phyloP scores from a whole-genome alignment of 495 filamentous ascomycete genomes.

The Rhizodiscina lignyota region DNA sequence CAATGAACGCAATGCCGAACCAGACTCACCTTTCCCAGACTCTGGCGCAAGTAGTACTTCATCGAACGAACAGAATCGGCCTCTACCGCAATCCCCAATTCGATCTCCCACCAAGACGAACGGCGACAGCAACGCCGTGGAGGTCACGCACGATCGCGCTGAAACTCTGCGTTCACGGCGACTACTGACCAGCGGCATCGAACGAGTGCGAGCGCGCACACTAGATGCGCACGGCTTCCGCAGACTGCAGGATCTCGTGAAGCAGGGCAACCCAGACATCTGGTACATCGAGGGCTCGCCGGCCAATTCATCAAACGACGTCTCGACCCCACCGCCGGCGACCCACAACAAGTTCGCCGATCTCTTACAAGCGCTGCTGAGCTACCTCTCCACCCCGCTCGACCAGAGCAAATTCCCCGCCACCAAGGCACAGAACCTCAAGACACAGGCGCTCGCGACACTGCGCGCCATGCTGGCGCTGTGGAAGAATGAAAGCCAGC shows the following conservation, averaged over 20 bases:
- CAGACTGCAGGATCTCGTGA: slow-evolving; percentile 67
- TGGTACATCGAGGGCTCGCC: no score
- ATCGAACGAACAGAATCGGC: not conserved
- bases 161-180: slow-evolving; percentile 27
- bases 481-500: slow-evolving; percentile 43
- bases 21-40: not conserved
- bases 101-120: slow-evolving; percentile 2
- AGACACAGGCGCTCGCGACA: slow-evolving; percentile 68
- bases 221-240: slow-evolving; percentile 82
- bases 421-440: slow-evolving; percentile 52
- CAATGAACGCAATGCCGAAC: slow-evolving; percentile 21
- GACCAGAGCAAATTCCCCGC: slow-evolving; percentile 20
- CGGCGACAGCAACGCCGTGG: slow-evolving; percentile 8
- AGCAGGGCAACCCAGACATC: slow-evolving; percentile 37
- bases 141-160: slow-evolving; percentile 24
- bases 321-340: not conserved
- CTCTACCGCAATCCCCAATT: no score
- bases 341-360: slow-evolving; percentile 42
- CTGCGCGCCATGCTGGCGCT: slow-evolving; percentile 61
- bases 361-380: slow-evolving; percentile 55
- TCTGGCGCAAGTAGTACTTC: not conserved
- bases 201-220: slow-evolving; percentile 47
- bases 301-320: slow-evolving; percentile 12
- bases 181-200: slow-evolving; percentile 61
- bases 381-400: slow-evolving; percentile 43